A percentile compares a stretch with the other conserved stretches of the same genome.
Conservation (phyloP, 2,329 filamentous ascomycete species). For the Trichoderma sp. region DNA sequence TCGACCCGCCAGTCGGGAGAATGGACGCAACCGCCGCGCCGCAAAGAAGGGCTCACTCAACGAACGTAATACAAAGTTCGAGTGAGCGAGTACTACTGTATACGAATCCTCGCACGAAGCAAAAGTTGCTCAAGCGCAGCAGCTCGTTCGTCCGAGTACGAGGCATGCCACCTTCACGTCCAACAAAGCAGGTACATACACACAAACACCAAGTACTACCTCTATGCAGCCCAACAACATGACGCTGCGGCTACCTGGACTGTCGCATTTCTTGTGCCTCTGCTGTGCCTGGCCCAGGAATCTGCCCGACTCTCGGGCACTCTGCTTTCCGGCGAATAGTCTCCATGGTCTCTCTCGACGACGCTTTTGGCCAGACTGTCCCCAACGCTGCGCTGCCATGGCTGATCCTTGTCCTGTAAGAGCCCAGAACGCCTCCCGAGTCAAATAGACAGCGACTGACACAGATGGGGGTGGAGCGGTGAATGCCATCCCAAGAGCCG, state of each 20-base stretch:
- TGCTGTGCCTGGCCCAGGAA: not conserved
- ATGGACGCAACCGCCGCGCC: not conserved
- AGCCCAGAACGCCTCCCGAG: conserved; percentile 10
- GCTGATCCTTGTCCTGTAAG: conserved; percentile 8
- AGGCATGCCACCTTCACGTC: not conserved
- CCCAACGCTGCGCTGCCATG: not conserved
- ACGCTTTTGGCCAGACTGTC: not conserved
- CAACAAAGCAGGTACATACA: not conserved
- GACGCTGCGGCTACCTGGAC: not conserved
- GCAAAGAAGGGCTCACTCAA: not conserved
- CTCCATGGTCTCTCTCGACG: not conserved
- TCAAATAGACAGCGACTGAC: not conserved
- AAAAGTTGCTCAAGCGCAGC: not conserved
- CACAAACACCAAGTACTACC: too few relatives aligned
- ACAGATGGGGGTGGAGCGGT: conserved; percentile 12
- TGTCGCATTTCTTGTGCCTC: not conserved
- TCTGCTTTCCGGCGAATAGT: not conserved
- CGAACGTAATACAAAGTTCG: not conserved
- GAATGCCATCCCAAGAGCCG: conserved; percentile 4
- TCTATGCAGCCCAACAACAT: not conserved
- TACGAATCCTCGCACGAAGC: not conserved
- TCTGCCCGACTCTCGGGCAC: not conserved
- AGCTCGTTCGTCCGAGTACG: conserved; percentile 4
- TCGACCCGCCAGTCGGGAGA: not conserved
- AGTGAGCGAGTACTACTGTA: not conserved